Evolutionary conservation across 768 basidiomycete genomes (phyloP).

Genomic region (Boletus eberwhitei): DNA sequence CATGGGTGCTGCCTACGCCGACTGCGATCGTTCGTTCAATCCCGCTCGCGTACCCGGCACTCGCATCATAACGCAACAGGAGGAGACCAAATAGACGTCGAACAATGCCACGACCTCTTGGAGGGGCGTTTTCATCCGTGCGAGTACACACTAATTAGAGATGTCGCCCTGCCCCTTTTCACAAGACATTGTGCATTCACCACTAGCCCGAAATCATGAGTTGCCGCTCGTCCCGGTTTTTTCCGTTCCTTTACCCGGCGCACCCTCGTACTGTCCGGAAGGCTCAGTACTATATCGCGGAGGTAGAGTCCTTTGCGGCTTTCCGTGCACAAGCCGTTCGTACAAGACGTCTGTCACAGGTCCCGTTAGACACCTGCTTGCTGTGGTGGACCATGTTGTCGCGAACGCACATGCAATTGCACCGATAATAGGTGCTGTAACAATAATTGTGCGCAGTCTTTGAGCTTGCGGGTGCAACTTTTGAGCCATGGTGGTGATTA

Average conservation of each 20-base stretch:
- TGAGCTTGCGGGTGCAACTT: conserved; percentile 44
- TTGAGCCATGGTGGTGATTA: conserved; percentile 18
- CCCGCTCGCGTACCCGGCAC: conserved; percentile 85
- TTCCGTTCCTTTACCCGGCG: conserved; percentile 6
- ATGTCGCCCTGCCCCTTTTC: not conserved
- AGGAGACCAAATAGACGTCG: conserved; percentile 24
- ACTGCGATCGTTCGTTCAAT: conserved; percentile 93
- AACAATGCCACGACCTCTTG: not conserved
- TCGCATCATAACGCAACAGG: conserved; percentile 52
- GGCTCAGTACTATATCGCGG: not conserved
- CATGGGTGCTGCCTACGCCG: conserved; percentile 81
- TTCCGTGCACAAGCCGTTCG: conserved; percentile 56
- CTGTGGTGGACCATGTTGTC: not conserved
- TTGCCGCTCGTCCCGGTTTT: conserved; percentile 16
- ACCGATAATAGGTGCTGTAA: conserved; percentile 61
- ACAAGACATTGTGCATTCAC: conserved; percentile 13
- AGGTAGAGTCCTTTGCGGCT: conserved; percentile 43
- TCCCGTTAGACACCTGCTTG: conserved; percentile 8
- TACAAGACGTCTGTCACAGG: conserved; percentile 55
- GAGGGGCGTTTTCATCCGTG: not conserved
- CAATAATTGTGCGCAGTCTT: conserved; percentile 51
- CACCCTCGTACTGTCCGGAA: conserved; percentile 9
- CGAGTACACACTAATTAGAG: conserved; percentile 28
- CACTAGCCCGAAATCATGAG: conserved; percentile 3
- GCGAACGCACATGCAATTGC: conserved; percentile 54